Evolutionary conservation across 257 asterid genomes (phyloP).

Genomic region (Nicotiana obtusifolia): DNA sequence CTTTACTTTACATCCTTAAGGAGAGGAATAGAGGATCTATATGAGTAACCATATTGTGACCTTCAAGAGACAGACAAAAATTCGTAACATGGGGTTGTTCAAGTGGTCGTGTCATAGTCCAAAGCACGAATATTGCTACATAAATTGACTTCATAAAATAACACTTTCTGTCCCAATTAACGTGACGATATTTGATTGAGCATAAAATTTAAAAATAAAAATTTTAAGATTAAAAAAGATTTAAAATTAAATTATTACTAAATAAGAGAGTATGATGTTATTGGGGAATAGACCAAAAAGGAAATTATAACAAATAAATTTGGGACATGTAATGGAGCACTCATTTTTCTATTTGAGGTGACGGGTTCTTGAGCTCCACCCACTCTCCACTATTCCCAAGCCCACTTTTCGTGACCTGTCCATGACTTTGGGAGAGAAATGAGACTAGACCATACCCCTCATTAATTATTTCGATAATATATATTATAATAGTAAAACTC

Average conservation of each 20-base stretch:
- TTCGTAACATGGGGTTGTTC: conserved; percentile 2
- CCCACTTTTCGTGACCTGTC: conserved; percentile 7
- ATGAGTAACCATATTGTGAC: background rate
- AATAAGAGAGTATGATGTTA: too few species aligned
- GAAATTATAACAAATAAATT: too few species aligned
- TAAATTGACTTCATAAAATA: background rate
- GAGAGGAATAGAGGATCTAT: background rate
- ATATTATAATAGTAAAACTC: too few species aligned
- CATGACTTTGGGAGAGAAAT: background rate
- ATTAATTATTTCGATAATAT: background rate
- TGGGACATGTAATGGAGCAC: too few species aligned
- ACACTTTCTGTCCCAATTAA: too few species aligned
- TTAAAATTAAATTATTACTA: too few species aligned
- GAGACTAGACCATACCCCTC: background rate
- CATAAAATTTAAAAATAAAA: too few species aligned
- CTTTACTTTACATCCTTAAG: background rate
- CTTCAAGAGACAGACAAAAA: background rate
- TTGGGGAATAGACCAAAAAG: too few species aligned
- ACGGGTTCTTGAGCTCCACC: conserved; percentile 12
- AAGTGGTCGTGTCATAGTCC: background rate
- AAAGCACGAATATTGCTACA: background rate
- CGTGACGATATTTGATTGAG: too few species aligned
- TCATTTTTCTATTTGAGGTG: background rate
- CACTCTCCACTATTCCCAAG: background rate
- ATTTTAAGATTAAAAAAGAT: accelerated